Evolutionary conservation across 1,284 basidiomycete genomes (phyloP).

Genomic region (Moniliella sp.): DNA sequence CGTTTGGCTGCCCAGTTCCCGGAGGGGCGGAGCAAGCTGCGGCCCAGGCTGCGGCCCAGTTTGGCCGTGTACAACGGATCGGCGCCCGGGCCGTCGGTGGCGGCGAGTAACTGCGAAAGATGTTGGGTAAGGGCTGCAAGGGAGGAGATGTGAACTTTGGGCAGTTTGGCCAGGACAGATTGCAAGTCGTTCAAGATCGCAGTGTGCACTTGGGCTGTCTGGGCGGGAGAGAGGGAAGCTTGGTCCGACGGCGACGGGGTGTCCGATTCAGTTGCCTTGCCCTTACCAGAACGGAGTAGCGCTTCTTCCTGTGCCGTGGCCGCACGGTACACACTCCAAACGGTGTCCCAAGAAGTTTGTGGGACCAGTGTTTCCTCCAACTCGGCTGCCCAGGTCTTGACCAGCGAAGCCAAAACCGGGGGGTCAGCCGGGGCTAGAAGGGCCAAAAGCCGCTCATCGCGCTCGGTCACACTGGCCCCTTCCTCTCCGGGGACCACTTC

Average conservation of each 20-base stretch:
- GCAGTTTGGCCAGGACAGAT: slow-evolving; percentile 49
- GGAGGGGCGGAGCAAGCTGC: slow-evolving; percentile 67
- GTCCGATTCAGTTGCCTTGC: slow-evolving; percentile 31
- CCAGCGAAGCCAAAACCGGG: slow-evolving; percentile 57
- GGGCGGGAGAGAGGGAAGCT: slow-evolving; percentile 3
- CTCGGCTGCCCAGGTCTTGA: slow-evolving; percentile 51
- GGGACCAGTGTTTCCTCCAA: slow-evolving; percentile 15
- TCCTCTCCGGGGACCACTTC: slow-evolving; percentile 4
- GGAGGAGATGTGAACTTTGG: slow-evolving; percentile 58
- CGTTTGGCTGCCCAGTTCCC: slow-evolving; percentile 66
- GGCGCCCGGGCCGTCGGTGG: slow-evolving; percentile 41
- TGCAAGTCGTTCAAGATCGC: slow-evolving; percentile 47
- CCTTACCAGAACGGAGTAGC: slow-evolving; percentile 5
- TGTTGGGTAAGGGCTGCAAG: slow-evolving; percentile 60
- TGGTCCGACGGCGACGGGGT: slow-evolving; percentile 45
- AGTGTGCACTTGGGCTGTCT: slow-evolving; percentile 24
- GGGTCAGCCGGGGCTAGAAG: slow-evolving; percentile 56
- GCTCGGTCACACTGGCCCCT: slow-evolving; percentile 1
- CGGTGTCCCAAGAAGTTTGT: slow-evolving; percentile 20
- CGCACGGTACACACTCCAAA: slow-evolving; percentile 21
- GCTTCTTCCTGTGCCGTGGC: slow-evolving; percentile 17
- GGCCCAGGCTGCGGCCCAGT: slow-evolving; percentile 60
- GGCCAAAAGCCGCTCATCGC: slow-evolving; percentile 32
- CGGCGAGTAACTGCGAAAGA: slow-evolving; percentile 54
- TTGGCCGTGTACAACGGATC: slow-evolving; percentile 62